Base-by-base conservation (phyloP, 1,284 basidiomycete species). In the Polyporus tsugae region DNA sequence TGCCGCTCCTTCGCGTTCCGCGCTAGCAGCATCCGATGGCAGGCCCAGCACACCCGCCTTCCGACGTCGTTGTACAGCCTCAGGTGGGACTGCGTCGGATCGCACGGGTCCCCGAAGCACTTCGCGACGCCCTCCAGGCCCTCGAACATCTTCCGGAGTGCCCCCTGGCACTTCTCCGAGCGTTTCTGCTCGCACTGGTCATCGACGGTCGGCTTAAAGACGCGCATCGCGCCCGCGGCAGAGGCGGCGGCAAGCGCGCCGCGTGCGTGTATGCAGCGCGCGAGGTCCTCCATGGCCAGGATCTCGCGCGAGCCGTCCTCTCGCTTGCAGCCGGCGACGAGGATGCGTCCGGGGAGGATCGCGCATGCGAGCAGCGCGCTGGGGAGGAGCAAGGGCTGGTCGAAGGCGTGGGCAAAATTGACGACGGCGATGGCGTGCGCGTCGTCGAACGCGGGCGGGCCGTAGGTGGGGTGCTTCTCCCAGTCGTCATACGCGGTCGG, bases 31-130 rank as follows among this genome's bases (percentile, higher is more conserved):
- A 46, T 46, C 6, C 9, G 17, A 22, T 46, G n/a, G 44, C 44
- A 46, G 1, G 44, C 7, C 44, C 17, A 19, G 19, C 44, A 46
- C 19, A 46, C n/a, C 19, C 44, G 17, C 44, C 6, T 46, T 17
- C 44, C 44, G 44, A 46, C 19, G n/a, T 46, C 19, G 3, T 46
- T 46, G 19, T 46, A 46, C 19, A 46, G 19, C 44, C 19, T 46
- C 44, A 46, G 44, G 9, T n/a, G 44, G 44, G 44, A 46, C 44
- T 46, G 44, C 17, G 44, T 46, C 44, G 44, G 44, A 19, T 46
- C 44, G 19, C 6, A 7, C 19, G 19, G 44, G 44, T 46, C 68
- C 15, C 53, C 65, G 15, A 66, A 64, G 29, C 38, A 15, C 38
- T 64, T 10, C 33, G 2, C 44, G 7, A 46, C n/a, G 19, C 19